phyloP scores from a whole-genome alignment of 768 basidiomycete species.

The Boletus sensibilis region DNA sequence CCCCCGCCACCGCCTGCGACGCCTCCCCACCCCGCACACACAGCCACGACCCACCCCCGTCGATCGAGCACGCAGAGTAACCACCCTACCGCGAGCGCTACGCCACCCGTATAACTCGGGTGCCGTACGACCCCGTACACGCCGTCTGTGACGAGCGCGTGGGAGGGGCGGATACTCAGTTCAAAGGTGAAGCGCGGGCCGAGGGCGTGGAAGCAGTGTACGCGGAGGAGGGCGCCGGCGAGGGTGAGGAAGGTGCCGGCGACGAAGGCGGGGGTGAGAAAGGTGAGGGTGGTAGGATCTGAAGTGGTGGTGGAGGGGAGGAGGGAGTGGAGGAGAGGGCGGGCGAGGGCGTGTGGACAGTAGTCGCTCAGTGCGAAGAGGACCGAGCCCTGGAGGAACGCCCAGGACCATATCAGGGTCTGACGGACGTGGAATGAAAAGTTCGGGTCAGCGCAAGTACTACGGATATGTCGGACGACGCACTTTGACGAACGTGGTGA shows the following conservation, averaged over 20 bases:
- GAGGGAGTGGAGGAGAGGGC: background rate
- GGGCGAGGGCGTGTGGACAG: background rate
- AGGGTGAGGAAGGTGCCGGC: conserved; percentile 4
- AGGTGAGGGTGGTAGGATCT: conserved; percentile 7
- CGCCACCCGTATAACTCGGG: conserved; percentile 25
- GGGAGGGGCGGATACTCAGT: conserved; percentile 20
- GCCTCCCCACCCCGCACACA: background rate
- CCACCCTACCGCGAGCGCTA: background rate
- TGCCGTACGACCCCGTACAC: conserved; percentile 32
- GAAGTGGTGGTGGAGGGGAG: background rate
- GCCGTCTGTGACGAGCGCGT: conserved; percentile 28
- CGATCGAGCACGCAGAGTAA: conserved; percentile 5
- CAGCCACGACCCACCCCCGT: background rate
- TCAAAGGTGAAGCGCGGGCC: conserved; percentile 30
- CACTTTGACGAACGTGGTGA: background rate
- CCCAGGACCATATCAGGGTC: conserved; percentile 1
- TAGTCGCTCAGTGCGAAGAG: background rate
- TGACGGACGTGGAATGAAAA: background rate
- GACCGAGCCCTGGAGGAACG: conserved; percentile 7
- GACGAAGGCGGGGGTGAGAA: conserved; percentile 11
- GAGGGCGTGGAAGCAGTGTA: conserved; percentile 20
- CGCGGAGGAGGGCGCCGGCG: conserved; percentile 14
- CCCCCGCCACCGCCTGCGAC: no score
- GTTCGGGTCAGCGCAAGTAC: background rate
- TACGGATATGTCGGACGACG: background rate